Conservation (phyloP, 169 alveolate genomes). For the Plasmodium inui region DNA sequence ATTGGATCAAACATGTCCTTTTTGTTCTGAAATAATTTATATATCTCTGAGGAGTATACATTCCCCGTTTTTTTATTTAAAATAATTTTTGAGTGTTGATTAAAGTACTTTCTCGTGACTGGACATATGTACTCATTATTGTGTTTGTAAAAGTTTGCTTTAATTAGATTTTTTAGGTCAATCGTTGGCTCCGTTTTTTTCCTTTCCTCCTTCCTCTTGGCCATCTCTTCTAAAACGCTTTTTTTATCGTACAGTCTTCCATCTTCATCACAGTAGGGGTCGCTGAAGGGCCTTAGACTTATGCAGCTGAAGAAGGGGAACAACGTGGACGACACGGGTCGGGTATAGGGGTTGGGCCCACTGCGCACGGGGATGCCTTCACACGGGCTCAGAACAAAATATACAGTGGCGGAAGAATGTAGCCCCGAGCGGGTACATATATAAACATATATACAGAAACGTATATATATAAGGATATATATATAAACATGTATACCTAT, state of each 20-base stretch:
- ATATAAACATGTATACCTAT: too few species aligned
- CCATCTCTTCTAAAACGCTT: slow-evolving; percentile 69
- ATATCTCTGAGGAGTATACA: slow-evolving; percentile 88
- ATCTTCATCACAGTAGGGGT: slow-evolving; percentile 74
- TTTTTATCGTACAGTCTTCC: slow-evolving; percentile 69
- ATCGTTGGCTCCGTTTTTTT: slow-evolving; percentile 1
- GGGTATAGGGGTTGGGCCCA: background rate
- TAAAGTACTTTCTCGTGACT: slow-evolving; percentile 91
- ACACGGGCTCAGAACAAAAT: background rate
- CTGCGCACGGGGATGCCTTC: background rate
- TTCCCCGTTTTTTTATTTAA: slow-evolving; percentile 92
- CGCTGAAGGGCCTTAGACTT: slow-evolving; percentile 66
- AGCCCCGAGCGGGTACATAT: background rate
- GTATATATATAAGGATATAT: background rate
- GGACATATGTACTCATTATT: slow-evolving; percentile 93
- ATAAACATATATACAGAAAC: background rate
- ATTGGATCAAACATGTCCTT: slow-evolving; percentile 69
- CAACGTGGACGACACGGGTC: background rate
- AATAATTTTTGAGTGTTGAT: slow-evolving; percentile 90
- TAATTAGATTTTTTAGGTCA: slow-evolving; percentile 89
- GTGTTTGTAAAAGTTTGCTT: slow-evolving; percentile 87
- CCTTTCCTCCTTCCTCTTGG: background rate
- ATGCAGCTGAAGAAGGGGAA: slow-evolving; percentile 27
- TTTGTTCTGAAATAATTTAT: slow-evolving; percentile 47
- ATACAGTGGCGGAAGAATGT: background rate